phyloP scores from a whole-genome alignment of 1,284 basidiomycete genomes.

The Mrakiaceae sp. region DNA sequence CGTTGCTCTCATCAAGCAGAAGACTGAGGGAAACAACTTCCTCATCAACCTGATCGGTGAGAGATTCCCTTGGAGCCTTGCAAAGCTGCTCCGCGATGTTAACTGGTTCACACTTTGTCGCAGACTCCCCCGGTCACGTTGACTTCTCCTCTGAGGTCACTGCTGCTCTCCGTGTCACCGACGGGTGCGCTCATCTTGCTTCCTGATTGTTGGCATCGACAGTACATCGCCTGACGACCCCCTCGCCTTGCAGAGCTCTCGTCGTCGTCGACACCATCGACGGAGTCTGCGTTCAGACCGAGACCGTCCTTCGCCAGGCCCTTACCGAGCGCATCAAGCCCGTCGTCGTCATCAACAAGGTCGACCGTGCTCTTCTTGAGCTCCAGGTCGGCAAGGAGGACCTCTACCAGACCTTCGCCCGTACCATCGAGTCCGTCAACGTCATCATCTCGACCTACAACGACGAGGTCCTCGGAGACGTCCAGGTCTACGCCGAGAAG shows the following conservation, averaged over 20 bases:
- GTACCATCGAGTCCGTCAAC: conserved; percentile 97
- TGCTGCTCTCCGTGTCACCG: conserved; percentile 98
- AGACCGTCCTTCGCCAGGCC: conserved; percentile 97
- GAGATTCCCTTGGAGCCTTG: too few species aligned
- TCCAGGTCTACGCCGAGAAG: conserved; percentile 97
- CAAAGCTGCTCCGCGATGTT: too few species aligned
- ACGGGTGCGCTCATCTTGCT: conserved; percentile 46
- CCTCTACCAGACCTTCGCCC: conserved; percentile 94
- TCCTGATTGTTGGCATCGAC: conserved; percentile 22
- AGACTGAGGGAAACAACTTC: conserved; percentile 89
- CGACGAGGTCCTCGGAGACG: conserved; percentile 89
- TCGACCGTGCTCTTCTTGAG: conserved; percentile 98
- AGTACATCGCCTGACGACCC: conserved; percentile 11
- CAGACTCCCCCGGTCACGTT: conserved; percentile 97
- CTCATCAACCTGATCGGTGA: conserved; percentile 93
- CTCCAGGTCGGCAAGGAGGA: conserved; percentile 96
- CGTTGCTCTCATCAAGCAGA: conserved; percentile 73
- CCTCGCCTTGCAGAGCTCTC: conserved; percentile 50
- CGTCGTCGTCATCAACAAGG: conserved; percentile 99
- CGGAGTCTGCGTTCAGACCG: conserved; percentile 99
- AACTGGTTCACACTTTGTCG: too few species aligned
- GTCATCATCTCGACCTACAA: conserved; percentile 98
- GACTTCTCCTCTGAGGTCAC: conserved; percentile 99
- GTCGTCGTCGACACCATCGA: conserved; percentile 99
- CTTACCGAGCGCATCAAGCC: conserved; percentile 99